phyloP scores from a whole-genome alignment of 768 basidiomycete genomes.

The Arthromyces matolae region DNA sequence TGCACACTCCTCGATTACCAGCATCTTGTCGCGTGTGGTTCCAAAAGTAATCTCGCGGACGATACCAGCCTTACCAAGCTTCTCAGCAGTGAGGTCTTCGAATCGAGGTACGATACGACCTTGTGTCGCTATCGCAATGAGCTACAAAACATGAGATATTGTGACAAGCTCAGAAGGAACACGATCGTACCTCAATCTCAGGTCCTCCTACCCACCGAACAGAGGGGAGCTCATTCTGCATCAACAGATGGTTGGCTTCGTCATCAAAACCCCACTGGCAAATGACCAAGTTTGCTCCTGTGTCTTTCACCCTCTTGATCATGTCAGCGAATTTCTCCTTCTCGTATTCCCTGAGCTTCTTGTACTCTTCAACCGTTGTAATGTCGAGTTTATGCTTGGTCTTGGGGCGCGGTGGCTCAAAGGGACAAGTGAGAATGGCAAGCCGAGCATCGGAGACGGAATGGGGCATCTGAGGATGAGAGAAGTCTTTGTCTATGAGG shows the following conservation, averaged over 20 bases:
- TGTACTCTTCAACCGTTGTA: slow-evolving; percentile 94
- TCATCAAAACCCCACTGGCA: slow-evolving; percentile 99
- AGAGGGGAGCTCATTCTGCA: slow-evolving; percentile 97
- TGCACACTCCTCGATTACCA: slow-evolving; percentile 97
- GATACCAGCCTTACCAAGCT: slow-evolving; percentile 90
- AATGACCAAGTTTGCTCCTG: slow-evolving; percentile 96
- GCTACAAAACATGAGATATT: slow-evolving; percentile 40
- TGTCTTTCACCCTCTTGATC: slow-evolving; percentile 94
- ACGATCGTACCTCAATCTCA: slow-evolving; percentile 81
- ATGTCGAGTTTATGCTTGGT: slow-evolving; percentile 99
- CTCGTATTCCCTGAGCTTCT: slow-evolving; percentile 91
- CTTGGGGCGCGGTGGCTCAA: slow-evolving; percentile 98
- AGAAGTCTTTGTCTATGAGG: slow-evolving; percentile 99
- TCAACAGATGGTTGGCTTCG: slow-evolving; percentile 95
- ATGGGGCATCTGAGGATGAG: slow-evolving; percentile 96
- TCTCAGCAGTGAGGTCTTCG: slow-evolving; percentile 88
- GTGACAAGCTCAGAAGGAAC: not conserved
- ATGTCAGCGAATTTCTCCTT: slow-evolving; percentile 95
- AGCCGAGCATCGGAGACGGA: slow-evolving; percentile 84
- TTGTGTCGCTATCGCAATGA: slow-evolving; percentile 97
- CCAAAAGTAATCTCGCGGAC: slow-evolving; percentile 95
- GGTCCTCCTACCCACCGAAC: slow-evolving; percentile 99
- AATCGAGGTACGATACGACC: slow-evolving; percentile 98
- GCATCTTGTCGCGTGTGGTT: slow-evolving; percentile 98
- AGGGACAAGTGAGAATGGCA: slow-evolving; percentile 97